Base-by-base conservation (phyloP, 192 early-diverging fungal genomes). In the Entomortierella lignicola region DNA sequence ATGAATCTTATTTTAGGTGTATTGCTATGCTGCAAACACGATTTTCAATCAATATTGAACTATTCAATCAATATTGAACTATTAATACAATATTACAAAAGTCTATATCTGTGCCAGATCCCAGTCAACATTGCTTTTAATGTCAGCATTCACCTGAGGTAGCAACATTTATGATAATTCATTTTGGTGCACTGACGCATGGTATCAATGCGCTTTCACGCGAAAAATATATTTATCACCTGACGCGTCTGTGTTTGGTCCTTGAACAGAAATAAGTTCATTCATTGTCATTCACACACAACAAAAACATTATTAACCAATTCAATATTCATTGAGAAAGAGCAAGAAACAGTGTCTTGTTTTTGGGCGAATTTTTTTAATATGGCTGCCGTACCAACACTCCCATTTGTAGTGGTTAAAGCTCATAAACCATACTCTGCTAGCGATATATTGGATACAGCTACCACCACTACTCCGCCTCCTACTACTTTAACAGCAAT, bases 321-420 rank as follows among this genome's bases (percentile, higher is more conserved):
- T 51, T 51, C 20, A 17, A 21, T 7, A 21, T 17, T 21, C 15
- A 51, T 51, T 21, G 8, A 13, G 18, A 27, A 54, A 13, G 26
- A 54, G 15, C 2, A 54, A 27, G 27, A 54, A 27, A 54, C 25
- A 54, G 18, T 11, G 21, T 10, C 27, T 3, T 26, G 23, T 23
- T 8, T 23, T 10, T 4, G 17, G 6, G 10, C 30, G 31, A 4
- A 17, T 12, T n/a, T 57, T 25, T 27, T 29, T 8, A 25, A 34
- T 29, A 70, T 62, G 50, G 17, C 58, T 30, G 55, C 42, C 5
- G 34, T 79, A n/a, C 75, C 75, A 20, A 52, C 67, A 31, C 61
- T 77, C 0, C 74, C 66, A 29, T 69, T 65, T 26, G 75, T 79
- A 37, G 56, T 70, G 21, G 55, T 79, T n/a, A 58, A 55, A 20